phyloP scores from a whole-genome alignment of 495 filamentous ascomycete species.

The Clohesyomyces aquaticus region DNA sequence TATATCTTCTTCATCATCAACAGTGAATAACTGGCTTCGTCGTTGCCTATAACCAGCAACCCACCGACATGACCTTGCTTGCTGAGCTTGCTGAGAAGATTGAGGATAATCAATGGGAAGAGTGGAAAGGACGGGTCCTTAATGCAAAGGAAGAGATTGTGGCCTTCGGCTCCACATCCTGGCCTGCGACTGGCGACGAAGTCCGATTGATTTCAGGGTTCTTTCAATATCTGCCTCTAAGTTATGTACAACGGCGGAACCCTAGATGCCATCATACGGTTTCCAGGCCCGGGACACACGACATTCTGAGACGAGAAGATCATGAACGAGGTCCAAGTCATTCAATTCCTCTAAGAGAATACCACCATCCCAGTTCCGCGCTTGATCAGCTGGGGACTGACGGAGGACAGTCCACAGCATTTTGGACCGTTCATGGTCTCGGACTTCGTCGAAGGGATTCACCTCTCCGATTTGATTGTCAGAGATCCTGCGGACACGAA shows the following conservation, averaged over 20 bases:
- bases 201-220: not conserved
- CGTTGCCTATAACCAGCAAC: too few relatives aligned
- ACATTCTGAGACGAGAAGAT: constrained; percentile 37
- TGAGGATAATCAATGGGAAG: not conserved
- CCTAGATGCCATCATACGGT: constrained; percentile 1
- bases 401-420: constrained; percentile 38
- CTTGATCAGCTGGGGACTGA: constrained; percentile 46
- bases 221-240: not conserved
- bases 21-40: too few relatives aligned
- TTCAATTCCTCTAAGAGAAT: constrained; percentile 49
- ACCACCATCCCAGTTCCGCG: constrained; percentile 51
- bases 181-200: not conserved
- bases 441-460: constrained; percentile 49
- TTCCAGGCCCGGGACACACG: constrained; percentile 4
- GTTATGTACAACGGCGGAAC: not conserved
- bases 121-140: not conserved
- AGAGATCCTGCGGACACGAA: not conserved
- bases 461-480: not conserved
- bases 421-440: constrained; percentile 56
- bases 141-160: constrained; percentile 7
- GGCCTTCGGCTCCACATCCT: too few relatives aligned
- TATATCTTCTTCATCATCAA: too few relatives aligned
- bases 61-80: not conserved
- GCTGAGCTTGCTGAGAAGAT: not conserved
- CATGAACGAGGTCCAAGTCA: constrained; percentile 49